These are phyloP conservation scores for Schizophyllum amplum DNA, from an alignment of 1,284 basidiomycete genomes.

Conservation along the genomic window DNA sequence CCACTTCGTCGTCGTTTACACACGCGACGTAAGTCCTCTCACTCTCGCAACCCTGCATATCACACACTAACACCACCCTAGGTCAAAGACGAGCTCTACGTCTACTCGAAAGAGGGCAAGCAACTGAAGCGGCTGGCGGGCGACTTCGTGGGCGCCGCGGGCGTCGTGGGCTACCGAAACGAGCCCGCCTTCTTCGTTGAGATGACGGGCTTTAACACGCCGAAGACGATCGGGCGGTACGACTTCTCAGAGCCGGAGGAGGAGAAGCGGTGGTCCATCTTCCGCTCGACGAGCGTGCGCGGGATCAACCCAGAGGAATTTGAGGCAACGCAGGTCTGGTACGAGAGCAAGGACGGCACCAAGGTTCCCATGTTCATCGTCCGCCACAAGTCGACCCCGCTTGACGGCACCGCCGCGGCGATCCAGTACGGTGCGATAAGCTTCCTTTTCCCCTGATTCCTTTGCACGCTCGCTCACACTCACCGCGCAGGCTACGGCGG, in stretches of 20 bases:
- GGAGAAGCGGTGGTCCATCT: slow-evolving; percentile 49
- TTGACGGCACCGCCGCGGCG: slow-evolving; percentile 73
- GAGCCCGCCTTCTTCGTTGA: slow-evolving; percentile 65
- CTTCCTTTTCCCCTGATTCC: not conserved
- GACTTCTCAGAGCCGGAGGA: slow-evolving; percentile 42
- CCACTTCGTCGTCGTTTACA: slow-evolving; percentile 61
- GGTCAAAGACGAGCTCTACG: slow-evolving; percentile 78
- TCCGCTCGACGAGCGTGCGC: slow-evolving; percentile 52
- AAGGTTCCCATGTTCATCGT: slow-evolving; percentile 85
- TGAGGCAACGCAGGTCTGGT: slow-evolving; percentile 70
- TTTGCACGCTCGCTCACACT: slow-evolving; percentile 1
- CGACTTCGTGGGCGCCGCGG: slow-evolving; percentile 67
- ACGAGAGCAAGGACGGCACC: slow-evolving; percentile 74
- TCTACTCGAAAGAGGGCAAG: slow-evolving; percentile 59
- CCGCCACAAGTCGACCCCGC: slow-evolving; percentile 60
- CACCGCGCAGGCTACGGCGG: slow-evolving; percentile 61
- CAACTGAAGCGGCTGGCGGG: slow-evolving; percentile 50
- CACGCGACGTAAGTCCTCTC: too few relatives aligned
- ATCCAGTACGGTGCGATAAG: slow-evolving; percentile 63
- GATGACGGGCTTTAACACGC: slow-evolving; percentile 67
- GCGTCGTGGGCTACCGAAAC: slow-evolving; percentile 43
- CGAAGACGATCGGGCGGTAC: slow-evolving; percentile 60
- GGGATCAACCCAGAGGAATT: slow-evolving; percentile 71
- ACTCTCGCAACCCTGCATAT: slow-evolving; percentile 20
- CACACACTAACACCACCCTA: slow-evolving; percentile 34